These are phyloP conservation scores for Aspergillus ruber DNA, from an alignment of 2,329 filamentous ascomycete genomes.

Conservation along the genomic window DNA sequence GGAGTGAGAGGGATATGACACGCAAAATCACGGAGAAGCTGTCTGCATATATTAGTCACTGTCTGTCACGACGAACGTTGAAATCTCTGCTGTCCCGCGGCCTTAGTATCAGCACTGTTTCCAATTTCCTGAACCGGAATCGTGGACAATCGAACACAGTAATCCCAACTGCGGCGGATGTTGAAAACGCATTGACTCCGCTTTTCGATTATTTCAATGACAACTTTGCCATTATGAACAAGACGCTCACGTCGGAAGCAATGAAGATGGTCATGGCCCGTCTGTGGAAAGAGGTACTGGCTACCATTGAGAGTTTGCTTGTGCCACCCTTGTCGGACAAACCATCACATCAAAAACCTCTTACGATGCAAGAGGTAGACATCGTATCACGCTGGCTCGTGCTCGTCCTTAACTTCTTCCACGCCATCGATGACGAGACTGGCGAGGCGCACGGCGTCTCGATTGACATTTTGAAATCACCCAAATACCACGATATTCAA, in stretches of 20 bases:
- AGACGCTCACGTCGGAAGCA: constrained; percentile 87
- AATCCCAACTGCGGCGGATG: constrained; percentile 62
- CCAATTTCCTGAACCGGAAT: constrained; percentile 57
- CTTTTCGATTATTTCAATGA: constrained; percentile 95
- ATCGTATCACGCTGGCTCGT: constrained; percentile 93
- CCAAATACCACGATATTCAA: constrained; percentile 96
- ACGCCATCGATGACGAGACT: constrained; percentile 77
- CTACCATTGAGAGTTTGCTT: constrained; percentile 81
- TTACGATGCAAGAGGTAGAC: constrained; percentile 83
- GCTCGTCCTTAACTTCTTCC: constrained; percentile 88
- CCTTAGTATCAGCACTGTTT: constrained; percentile 65
- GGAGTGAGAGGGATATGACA: constrained; percentile 96
- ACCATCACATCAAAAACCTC: constrained; percentile 73
- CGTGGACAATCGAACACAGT: constrained; percentile 45
- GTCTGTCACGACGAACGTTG: constrained; percentile 75
- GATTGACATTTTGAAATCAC: constrained; percentile 84
- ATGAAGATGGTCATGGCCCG: constrained; percentile 98
- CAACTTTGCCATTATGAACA: constrained; percentile 98
- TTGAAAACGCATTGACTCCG: constrained; percentile 74
- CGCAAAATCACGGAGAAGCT: constrained; percentile 98
- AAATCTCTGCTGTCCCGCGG: constrained; percentile 67
- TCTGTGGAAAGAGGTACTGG: constrained; percentile 93
- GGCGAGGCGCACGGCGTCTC: constrained; percentile 83
- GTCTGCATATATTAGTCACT: constrained; percentile 84
- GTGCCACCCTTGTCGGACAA: constrained; percentile 95